phyloP scores from a whole-genome alignment of 495 filamentous ascomycete genomes.

The Xylaria nigripes region DNA sequence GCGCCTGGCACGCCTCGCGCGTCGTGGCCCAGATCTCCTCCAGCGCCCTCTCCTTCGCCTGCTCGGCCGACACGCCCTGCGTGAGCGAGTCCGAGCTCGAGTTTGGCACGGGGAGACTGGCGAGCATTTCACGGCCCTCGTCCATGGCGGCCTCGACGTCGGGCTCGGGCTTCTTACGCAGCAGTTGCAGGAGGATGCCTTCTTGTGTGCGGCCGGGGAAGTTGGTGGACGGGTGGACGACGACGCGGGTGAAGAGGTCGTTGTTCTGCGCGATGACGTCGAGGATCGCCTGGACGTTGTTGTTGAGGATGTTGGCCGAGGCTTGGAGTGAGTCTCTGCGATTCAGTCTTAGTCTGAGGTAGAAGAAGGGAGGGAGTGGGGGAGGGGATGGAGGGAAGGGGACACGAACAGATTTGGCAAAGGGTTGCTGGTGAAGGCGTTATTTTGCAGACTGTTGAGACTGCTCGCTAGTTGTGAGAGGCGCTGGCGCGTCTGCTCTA shows the following conservation, averaged over 20 bases:
- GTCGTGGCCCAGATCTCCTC: slow-evolving; percentile 36
- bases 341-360: not conserved
- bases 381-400: not conserved
- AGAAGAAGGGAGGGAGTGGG: not conserved
- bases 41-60: slow-evolving; percentile 31
- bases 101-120: slow-evolving; percentile 1
- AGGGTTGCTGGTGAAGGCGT: slow-evolving; percentile 27
- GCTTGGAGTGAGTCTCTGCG: slow-evolving; percentile 61
- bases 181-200: slow-evolving; percentile 50
- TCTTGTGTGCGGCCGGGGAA: slow-evolving; percentile 68
- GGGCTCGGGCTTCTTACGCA: slow-evolving; percentile 77
- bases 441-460: slow-evolving; percentile 50
- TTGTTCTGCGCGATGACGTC: slow-evolving; percentile 49
- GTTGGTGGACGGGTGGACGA: slow-evolving; percentile 65
- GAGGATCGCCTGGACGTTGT: slow-evolving; percentile 52
- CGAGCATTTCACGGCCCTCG: slow-evolving; percentile 42
- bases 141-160: slow-evolving; percentile 64
- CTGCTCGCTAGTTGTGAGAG: slow-evolving; percentile 60
- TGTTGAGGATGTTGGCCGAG: slow-evolving; percentile 55
- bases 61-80: not conserved
- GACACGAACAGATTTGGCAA: slow-evolving; percentile 30
- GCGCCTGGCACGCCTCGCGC: slow-evolving; percentile 28
- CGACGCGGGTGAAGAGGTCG: slow-evolving; percentile 52
- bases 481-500: slow-evolving; percentile 68
- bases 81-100: not conserved